phyloP scores from a whole-genome alignment of 352 stramenopile genomes.

The Phytopythium litorale region DNA sequence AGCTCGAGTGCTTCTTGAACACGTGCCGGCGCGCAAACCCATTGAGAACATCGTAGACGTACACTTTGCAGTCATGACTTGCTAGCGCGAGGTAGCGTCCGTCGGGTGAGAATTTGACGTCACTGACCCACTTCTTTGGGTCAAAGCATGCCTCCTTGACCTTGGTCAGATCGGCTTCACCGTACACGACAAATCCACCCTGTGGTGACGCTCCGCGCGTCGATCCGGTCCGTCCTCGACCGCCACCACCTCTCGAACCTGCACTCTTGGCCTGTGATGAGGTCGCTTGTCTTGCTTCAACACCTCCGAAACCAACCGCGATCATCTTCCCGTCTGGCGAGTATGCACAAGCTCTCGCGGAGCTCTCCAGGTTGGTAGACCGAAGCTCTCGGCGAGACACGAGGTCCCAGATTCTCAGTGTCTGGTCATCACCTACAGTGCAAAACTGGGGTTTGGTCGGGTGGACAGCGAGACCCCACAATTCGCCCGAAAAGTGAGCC shows the following conservation, averaged over 20 bases:
- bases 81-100: conserved; percentile 53
- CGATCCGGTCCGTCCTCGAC: neutral
- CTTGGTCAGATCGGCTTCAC: conserved; percentile 35
- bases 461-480: conserved; percentile 78
- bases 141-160: conserved; percentile 49
- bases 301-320: conserved; percentile 74
- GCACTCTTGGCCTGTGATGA: neutral
- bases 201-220: neutral
- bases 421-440: conserved; percentile 81
- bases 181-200: conserved; percentile 65
- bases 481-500: conserved; percentile 72
- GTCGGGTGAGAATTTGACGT: conserved; percentile 72
- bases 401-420: conserved; percentile 81
- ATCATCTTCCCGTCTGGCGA: conserved; percentile 88
- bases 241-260: neutral
- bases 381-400: conserved; percentile 34
- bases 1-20: conserved; percentile 83
- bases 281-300: conserved; percentile 17
- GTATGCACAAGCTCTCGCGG: conserved; percentile 74
- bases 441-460: conserved; percentile 62
- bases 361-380: conserved; percentile 32
- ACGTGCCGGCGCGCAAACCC: conserved; percentile 52
- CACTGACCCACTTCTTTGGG: conserved; percentile 65
- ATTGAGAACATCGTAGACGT: conserved; percentile 74
- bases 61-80: conserved; percentile 72